Conservation (phyloP, 257 asterid species). For the Orobanche coerulescens region DNA sequence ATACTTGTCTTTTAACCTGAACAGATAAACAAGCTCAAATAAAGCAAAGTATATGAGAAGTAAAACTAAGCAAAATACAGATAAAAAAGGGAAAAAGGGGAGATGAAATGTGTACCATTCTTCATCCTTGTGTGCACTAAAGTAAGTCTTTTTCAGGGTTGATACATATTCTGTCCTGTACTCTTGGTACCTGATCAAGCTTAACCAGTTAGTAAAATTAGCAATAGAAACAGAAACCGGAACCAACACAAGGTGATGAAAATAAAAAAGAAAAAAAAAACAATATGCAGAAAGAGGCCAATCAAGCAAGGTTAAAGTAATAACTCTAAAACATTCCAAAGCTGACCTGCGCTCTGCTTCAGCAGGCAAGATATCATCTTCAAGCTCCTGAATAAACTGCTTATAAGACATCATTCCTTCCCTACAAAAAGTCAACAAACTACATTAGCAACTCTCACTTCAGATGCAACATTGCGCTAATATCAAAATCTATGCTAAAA, state of each 20-base stretch:
- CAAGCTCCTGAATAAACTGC: constrained; percentile 99
- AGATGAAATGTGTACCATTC: constrained; percentile 56
- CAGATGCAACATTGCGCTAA: not conserved
- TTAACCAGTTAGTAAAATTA: constrained; percentile 14
- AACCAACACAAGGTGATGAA: constrained; percentile 11
- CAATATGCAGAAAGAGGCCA: constrained; percentile 2
- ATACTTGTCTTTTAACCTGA: constrained; percentile 95
- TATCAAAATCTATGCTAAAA: not conserved
- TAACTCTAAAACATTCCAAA: constrained; percentile 9
- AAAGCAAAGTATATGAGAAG: constrained; percentile 13
- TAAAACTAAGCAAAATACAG: not conserved
- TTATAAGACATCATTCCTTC: constrained; percentile 99
- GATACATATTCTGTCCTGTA: constrained; percentile 78
- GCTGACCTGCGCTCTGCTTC: constrained; percentile 96
- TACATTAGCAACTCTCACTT: constrained; percentile 15
- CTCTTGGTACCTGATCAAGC: constrained; percentile 73
- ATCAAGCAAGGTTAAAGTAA: constrained; percentile 16
- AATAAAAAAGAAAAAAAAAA: constrained; percentile 4
- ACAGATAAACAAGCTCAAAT: constrained; percentile 22
- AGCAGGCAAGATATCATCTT: constrained; percentile 90
- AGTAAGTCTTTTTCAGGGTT: constrained; percentile 78
- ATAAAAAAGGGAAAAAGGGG: not conserved
- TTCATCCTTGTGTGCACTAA: constrained; percentile 82
- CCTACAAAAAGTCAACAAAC: constrained; percentile 34
- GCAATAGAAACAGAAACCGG: constrained; percentile 7